phyloP scores from a whole-genome alignment of 768 basidiomycete species.

The Pisolithus microcarpus region DNA sequence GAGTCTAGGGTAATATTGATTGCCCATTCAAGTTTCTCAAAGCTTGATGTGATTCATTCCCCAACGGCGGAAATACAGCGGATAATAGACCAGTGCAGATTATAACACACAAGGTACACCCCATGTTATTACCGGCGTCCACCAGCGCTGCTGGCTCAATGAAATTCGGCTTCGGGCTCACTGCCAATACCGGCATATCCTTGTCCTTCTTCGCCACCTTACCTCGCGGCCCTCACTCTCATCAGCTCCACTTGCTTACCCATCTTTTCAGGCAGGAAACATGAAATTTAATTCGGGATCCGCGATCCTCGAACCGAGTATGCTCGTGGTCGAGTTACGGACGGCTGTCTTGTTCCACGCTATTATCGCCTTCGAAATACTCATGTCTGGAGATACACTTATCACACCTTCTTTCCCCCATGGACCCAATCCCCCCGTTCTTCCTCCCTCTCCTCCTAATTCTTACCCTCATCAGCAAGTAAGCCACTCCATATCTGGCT shows the following conservation, averaged over 20 bases:
- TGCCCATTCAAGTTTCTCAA: no score
- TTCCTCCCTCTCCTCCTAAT: conserved; percentile 62
- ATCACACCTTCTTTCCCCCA: conserved; percentile 48
- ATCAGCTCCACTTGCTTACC: conserved; percentile 13
- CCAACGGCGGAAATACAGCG: no score
- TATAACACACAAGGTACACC: no score
- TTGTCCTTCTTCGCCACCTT: conserved; percentile 20
- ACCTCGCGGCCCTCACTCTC: conserved; percentile 14
- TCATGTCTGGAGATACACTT: conserved; percentile 54
- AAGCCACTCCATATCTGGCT: conserved; percentile 77
- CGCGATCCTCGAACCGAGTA: no score
- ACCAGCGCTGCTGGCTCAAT: conserved; percentile 17
- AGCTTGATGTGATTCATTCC: no score
- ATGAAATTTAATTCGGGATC: no score
- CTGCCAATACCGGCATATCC: conserved; percentile 20
- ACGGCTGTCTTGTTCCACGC: conserved; percentile 34
- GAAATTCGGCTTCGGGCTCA: conserved; percentile 22
- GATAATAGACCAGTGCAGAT: no score
- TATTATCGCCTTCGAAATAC: conserved; percentile 66
- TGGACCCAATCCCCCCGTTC: conserved; percentile 50
- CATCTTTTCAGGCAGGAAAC: no score
- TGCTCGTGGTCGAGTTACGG: conserved; percentile 23
- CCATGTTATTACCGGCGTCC: no score
- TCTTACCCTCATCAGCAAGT: conserved; percentile 44
- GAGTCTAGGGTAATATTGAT: no score